A percentile compares a stretch with the other conserved stretches of the same genome.
These are phyloP conservation scores for Starmerella vaccinii DNA, from an alignment of 805 yeast species.

Conservation along the genomic window DNA sequence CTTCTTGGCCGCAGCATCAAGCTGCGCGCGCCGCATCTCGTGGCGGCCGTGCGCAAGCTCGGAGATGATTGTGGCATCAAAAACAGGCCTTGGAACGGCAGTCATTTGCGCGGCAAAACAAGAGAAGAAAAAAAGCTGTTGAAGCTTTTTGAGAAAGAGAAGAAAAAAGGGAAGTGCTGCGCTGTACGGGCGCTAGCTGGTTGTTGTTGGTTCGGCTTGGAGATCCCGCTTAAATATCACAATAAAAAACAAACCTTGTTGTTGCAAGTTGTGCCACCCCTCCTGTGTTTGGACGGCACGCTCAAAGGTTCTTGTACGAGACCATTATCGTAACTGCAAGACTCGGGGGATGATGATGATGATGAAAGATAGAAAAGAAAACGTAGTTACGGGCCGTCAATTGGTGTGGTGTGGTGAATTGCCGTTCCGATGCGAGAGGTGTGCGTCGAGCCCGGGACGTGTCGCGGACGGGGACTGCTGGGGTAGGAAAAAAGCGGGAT, in stretches of 20 bases:
- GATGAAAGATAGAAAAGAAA: neutral
- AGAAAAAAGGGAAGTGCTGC: no score
- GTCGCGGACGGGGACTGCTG: constrained; percentile 1
- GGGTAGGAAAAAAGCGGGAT: neutral
- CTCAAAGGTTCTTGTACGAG: constrained; percentile 3
- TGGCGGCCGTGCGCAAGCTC: neutral
- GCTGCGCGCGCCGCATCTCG: no score
- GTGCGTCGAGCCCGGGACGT: neutral
- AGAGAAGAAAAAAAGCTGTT: neutral
- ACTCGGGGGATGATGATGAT: no score
- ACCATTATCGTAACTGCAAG: neutral
- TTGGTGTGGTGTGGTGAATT: no score
- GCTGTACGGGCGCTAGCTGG: neutral
- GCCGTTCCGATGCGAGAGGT: neutral
- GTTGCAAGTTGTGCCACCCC: neutral
- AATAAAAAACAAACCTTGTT: neutral
- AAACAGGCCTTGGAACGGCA: neutral
- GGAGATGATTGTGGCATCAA: neutral
- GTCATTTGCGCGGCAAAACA: neutral
- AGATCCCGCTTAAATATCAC: no score
- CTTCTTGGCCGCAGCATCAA: no score
- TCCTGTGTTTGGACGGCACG: neutral
- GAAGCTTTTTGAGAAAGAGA: no score
- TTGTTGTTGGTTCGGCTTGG: no score
- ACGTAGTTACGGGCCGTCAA: neutral